Conservation (phyloP, 108 stramenopile genomes). For the Epipyxis sp. region DNA sequence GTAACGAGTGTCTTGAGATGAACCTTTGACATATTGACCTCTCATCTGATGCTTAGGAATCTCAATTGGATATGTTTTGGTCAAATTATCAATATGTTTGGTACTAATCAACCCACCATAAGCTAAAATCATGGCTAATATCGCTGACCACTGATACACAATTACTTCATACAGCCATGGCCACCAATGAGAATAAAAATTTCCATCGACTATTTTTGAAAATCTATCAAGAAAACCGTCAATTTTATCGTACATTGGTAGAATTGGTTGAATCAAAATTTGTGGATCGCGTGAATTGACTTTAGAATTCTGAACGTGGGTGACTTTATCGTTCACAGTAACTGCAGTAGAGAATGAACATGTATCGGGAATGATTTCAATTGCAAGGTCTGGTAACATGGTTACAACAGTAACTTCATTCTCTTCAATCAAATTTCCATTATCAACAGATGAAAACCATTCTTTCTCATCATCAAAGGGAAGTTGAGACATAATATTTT, state of each 20-base stretch:
- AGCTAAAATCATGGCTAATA: not conserved
- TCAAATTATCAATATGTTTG: not conserved
- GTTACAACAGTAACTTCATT: not conserved
- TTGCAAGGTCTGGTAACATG: not conserved
- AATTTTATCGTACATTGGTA: not conserved
- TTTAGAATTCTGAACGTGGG: not conserved
- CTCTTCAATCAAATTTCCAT: not conserved
- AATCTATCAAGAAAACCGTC: not conserved
- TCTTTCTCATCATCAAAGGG: not conserved
- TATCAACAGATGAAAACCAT: conserved; percentile 1
- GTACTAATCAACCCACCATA: not conserved
- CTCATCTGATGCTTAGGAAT: not conserved
- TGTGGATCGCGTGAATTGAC: not conserved
- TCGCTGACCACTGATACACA: conserved; percentile 9
- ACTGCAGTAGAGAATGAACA: not conserved
- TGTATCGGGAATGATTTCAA: no score
- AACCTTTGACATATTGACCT: not conserved
- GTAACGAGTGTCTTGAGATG: not conserved
- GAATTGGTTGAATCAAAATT: not conserved
- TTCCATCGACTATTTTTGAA: not conserved
- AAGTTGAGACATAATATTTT: not conserved
- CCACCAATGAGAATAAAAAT: conserved; percentile 32
- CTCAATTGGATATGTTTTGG: not conserved
- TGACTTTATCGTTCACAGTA: not conserved
- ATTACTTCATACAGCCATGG: conserved; percentile 25